Base-by-base conservation (phyloP, 2,329 filamentous ascomycete genomes). In the Diaporthe sp. region DNA sequence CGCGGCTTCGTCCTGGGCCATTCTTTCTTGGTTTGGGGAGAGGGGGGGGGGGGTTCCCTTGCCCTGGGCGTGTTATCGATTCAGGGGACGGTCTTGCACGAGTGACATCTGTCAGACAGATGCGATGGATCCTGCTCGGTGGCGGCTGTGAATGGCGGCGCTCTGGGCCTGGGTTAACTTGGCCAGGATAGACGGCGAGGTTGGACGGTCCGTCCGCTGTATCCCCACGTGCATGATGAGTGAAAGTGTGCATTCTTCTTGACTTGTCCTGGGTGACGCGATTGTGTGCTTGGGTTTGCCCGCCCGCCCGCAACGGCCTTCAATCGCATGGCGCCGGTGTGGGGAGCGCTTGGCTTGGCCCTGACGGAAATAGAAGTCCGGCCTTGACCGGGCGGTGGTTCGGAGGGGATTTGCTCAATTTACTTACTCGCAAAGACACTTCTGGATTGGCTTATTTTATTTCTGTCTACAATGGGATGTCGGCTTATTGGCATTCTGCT, bases 321-420 rank as follows among this genome's bases (percentile, higher is more conserved):
- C 22, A 10, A 28, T 68, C 34, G 31, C 46, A 39, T 51, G 46
- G 65, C 31, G 22, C 22, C 65, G 65, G 46, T 19, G 22, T 34
- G 34, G 44, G 31, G 65, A 39, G 65, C 25, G 44, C 62, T 51
- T 67, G 44, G 28, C 46, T 68, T 67, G 61, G 61, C 61, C 39
- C 34, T 9, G n/a, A 51, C 65, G 31, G 65, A 68, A 68, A 68
- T 68, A 68, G 65, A 68, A 68, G 46, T 53, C 65, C 46, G 65
- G 46, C 65, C 46, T 68, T 68, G 8, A 68, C 65, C 65, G 65
- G 65, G 31, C 65, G 19, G 61, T 28, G 46, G 65, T 39, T 53
- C 31, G 46, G 46, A 39, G 49, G 46, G 46, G 34, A 46, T 37
- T 15, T 39, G 46, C 34, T 39, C 34, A 53, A 68, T 53, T 49